Base-by-base conservation (phyloP, 441 rosid genomes). In the Erodium chrysanthum region DNA sequence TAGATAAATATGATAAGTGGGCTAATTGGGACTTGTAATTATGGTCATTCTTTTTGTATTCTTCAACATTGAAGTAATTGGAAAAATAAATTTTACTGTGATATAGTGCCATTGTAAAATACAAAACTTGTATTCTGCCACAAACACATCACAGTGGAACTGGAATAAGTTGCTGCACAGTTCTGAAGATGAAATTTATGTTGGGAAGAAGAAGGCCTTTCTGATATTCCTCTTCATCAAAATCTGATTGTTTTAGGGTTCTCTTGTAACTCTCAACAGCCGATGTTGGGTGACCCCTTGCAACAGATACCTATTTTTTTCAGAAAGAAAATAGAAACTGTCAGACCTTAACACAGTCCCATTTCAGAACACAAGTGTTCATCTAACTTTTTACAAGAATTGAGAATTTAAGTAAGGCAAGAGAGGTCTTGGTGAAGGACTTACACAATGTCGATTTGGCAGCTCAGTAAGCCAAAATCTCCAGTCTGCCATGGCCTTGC, bases 401-500 rank as follows among this genome's bases (percentile, higher is more conserved):
- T 4, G 7, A 35, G 40, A 35, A 35, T 35, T 35, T 35, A 35
- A 35, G 62, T 22, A 11, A 54, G 20, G 0, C 46, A 64, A 59
- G 66, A 27, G 31, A 27, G 22, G 46, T 14, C 31, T 17, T 14
- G 6, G 9, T 18, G 4, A 35, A 35, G 40, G 40, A 76, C 78
- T 73, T 73, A 83, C 93, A 74, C 76, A 80, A 60, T 88, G 87
- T 33, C 71, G 54, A 48, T 68, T 73, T 22, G 71, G 81, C 68
- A 83, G 76, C 56, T 84, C 79, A 7, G 54, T 71, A 56, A 83
- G 82, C 83, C 87, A 80, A 77, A 88, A 88, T 64, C 79, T 84
- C 90, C 93, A 88, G 20, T 74, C 77, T 23, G 7, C 56, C 67
- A 65, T 54, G 21, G 33, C 29, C 64, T 68, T 67, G 48, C 89